Base-by-base conservation (phyloP, 805 yeast genomes). In the Teunomyces aglyptinius region DNA sequence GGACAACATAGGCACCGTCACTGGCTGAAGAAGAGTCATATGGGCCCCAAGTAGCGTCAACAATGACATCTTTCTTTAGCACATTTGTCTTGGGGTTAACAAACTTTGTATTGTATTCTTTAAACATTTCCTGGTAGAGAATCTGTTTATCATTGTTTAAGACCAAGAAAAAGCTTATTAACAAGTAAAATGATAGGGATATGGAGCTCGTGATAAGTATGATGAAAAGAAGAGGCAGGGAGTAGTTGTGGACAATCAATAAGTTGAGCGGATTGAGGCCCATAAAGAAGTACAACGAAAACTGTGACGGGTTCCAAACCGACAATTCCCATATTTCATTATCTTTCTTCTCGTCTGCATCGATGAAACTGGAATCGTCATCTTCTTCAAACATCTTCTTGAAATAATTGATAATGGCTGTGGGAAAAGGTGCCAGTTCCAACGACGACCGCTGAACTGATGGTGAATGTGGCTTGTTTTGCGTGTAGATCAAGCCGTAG, bases 261-360 rank as follows among this genome's bases (percentile, higher is more conserved):
- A 80, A 52, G 41, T 74, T 76, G 7, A 81, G 58, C 0, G 95
- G 94, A 6, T 88, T 82, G 51, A 81, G 82, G 1, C 78, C 62
- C 2, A 79, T 68, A 24, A 78, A 71, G 2, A 85, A 53, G 41
- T 70, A 64, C 5, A 85, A 67, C 27, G 73, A 73, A 58, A 84
- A 82, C 51, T 71, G 71, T 0, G 85, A 75, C 0, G 92, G 92
- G 36, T 72, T 70, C 95, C 95, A 86, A 42, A 85, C 76, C 15
- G 65, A 67, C 35, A 86, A 60, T 47, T 79, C 77, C 80, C 85
- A 85, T 28, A 75, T 73, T 16, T 67, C 66, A 24, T 35, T 41
- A 12, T 68, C 66, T 26, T 68, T 56, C 18, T 49, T 38, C 3
- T 41, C 41, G 8, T 51, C 62, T 2, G 51, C 40, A 19, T 50